These are phyloP conservation scores for Malus orientalis DNA, from an alignment of 306 rosid genomes.

Conservation along the genomic window DNA sequence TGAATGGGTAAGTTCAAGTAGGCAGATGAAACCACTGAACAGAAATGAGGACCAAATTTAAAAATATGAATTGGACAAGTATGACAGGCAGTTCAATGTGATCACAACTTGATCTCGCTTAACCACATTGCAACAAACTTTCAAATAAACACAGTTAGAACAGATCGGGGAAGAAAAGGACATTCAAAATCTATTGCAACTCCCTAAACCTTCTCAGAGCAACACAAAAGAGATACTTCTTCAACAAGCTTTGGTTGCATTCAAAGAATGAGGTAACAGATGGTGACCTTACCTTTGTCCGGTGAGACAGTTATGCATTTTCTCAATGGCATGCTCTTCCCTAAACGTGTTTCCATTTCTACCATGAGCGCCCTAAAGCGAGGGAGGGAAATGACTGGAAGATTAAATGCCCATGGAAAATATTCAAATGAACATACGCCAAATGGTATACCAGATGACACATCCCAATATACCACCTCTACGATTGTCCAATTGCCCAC, in stretches of 20 bases:
- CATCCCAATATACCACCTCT: neutral
- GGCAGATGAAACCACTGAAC: neutral
- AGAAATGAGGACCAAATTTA: neutral
- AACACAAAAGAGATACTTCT: neutral
- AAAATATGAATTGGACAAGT: neutral
- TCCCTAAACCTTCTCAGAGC: neutral
- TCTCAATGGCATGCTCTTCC: neutral
- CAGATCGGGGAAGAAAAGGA: neutral
- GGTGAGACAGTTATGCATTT: neutral
- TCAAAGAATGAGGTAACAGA: neutral
- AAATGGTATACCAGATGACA: neutral
- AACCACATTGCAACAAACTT: neutral
- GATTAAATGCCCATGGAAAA: neutral
- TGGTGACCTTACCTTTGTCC: slow-evolving; percentile 2
- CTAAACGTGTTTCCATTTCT: neutral
- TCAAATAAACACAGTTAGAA: neutral
- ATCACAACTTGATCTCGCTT: neutral
- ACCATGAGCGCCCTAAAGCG: neutral
- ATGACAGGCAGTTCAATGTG: neutral
- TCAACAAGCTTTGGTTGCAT: neutral
- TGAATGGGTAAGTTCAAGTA: neutral
- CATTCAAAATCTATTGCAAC: neutral
- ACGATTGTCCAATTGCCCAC: neutral
- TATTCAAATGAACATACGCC: neutral
- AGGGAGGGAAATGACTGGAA: neutral